These are phyloP conservation scores for Cytospora mali DNA, from an alignment of 2,329 filamentous ascomycete species.

Conservation along the genomic window DNA sequence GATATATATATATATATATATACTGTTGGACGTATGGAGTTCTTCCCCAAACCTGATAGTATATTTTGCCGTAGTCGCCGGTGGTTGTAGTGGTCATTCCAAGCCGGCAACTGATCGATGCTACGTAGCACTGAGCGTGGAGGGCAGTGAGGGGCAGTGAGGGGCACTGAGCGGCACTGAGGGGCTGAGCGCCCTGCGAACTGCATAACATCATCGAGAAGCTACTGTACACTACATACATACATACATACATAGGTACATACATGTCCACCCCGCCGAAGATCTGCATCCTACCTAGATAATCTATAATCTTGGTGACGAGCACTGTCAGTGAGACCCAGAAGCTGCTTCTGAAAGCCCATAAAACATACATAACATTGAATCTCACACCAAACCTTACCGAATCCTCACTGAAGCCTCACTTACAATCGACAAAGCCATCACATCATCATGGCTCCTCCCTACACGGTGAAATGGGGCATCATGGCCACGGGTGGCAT, in stretches of 20 bases:
- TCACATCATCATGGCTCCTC: constrained; percentile 45
- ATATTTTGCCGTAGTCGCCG: no score
- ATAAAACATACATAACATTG: not conserved
- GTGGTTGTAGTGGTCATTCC: no score
- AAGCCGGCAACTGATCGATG: not conserved
- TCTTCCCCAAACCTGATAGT: no score
- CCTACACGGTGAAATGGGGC: constrained; percentile 59
- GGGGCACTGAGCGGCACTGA: not conserved
- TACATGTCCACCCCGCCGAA: not conserved
- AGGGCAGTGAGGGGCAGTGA: not conserved
- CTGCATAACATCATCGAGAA: not conserved
- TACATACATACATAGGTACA: no score
- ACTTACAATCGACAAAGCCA: not conserved
- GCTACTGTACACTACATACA: not conserved
- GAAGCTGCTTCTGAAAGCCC: not conserved
- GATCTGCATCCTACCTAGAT: not conserved
- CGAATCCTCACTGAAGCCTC: not conserved
- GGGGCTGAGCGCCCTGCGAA: no score
- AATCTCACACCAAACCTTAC: not conserved
- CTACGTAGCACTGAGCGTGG: not conserved
- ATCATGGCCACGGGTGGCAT: constrained; percentile 64
- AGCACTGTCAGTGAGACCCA: not conserved
- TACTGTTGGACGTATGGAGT: no score
- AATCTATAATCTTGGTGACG: not conserved
- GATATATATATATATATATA: no score